Evolutionary conservation across 371 early-diverging fungal species (phyloP), one percentile per base, ranked within the genome.

Genomic region (Choanephora cucurbitarum): DNA sequence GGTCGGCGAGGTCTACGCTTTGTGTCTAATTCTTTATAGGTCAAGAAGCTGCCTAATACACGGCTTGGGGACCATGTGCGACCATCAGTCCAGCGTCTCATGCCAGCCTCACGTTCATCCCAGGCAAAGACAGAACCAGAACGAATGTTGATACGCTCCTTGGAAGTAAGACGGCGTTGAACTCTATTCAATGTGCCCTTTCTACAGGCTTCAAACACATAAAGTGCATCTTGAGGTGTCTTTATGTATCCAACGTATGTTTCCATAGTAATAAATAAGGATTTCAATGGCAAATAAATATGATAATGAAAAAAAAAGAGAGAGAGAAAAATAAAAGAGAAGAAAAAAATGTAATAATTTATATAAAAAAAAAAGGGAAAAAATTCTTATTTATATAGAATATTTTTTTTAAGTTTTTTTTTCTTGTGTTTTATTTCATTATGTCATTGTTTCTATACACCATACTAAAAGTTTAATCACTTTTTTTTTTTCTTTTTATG

Each of bases 61-160:
- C 95, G 81, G 50, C 88, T 88, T 1, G 94, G 91, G 15, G 91
- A 90, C 95, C 94, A 93, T 43, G 86, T 86, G 44, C 88, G 82
- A 13, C 94, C 93, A 63, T 94, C 95, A 3, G 95, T 95, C 95
- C 95, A 95, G 13, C 95, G 79, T 50, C 89, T 76, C 85, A 95
- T 93, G 0, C 94, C 91, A 2, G 91, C 85, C 60, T 92, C 94
- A 18, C 85, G 80, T 75, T 94, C 93, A 66, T 92, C 91, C 84
- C 89, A 94, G 18, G 91, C 88, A 64, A 91, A 94, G 2, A 94
- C 86, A 0, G 92, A 87, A 0, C 94, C 94, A 5, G 94, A 91
- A n/a, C 81, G 80, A 57, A 95, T 91, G 10, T 77, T 72, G 18
- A 73, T 71, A 39, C 94, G 82, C 64, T 94, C 92, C 49, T 84